phyloP scores from a whole-genome alignment of 352 stramenopile genomes.

The Hyaloperonospora brassicae region DNA sequence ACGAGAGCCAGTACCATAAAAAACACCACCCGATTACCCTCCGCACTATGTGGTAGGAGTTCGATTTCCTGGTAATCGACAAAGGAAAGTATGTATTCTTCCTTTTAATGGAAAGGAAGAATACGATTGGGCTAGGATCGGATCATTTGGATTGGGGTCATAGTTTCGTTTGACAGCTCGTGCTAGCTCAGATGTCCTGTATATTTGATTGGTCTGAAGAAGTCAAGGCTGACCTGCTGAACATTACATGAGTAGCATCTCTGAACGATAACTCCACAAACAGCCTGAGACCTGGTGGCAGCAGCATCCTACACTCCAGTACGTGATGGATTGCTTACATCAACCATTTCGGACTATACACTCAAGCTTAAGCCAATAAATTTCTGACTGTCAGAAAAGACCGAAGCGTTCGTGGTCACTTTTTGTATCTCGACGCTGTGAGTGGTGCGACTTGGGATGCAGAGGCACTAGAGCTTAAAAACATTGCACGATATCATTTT shows the following conservation, averaged over 20 bases:
- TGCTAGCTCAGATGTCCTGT: conserved; percentile 4
- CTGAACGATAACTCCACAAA: background rate
- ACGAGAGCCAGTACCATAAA: no score
- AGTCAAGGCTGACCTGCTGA: background rate
- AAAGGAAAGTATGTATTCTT: conserved; percentile 3
- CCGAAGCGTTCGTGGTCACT: conserved; percentile 3
- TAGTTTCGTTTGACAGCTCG: conserved; percentile 6
- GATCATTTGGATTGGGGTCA: conserved; percentile 7
- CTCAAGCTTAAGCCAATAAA: conserved; percentile 9
- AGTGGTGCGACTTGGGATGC: background rate
- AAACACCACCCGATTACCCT: no score
- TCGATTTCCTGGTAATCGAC: background rate
- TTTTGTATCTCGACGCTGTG: background rate
- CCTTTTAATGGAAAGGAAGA: conserved; percentile 5
- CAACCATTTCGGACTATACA: conserved; percentile 2
- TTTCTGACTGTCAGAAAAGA: conserved; percentile 8
- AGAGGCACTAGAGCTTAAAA: background rate
- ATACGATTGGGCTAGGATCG: conserved; percentile 4
- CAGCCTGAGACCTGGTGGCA: conserved; percentile 9
- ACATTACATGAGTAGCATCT: background rate
- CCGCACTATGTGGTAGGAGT: no score
- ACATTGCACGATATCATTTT: background rate
- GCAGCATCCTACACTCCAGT: conserved; percentile 6
- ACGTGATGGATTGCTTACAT: conserved; percentile 15
- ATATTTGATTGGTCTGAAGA: conserved; percentile 2